Base-by-base conservation (phyloP, 2,329 filamentous ascomycete species). In the Trichoderma simmonsii region DNA sequence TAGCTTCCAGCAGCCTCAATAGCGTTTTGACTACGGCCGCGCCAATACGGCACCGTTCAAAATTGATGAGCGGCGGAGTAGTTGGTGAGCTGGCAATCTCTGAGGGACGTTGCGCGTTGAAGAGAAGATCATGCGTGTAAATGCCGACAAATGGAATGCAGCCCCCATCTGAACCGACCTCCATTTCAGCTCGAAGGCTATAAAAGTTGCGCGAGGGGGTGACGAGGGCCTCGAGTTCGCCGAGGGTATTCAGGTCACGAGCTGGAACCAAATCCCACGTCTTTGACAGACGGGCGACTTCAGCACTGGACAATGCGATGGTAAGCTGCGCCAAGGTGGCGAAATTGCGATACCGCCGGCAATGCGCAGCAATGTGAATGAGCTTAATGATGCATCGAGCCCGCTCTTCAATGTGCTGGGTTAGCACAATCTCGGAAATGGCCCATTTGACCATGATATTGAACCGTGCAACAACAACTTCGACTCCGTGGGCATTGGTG, bases 401-500 rank as follows among this genome's bases (percentile, higher is more conserved):
- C 67, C 93, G 87, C 81, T 96, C 93, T 73, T 91, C 89, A 12
- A 91, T 81, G 71, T 90, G 84, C 74, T 91, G 88, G 0, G 92
- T 96, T 62, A 96, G 85, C 9, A 96, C 87, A 75, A 92, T 88
- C 80, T 95, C 92, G 1, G 93, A 95, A 32, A 94, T 88, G 32
- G 90, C 91, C 93, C 93, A 96, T 80, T 95, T 95, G 73, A 95
- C 93, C 84, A 95, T 92, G 74, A 96, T 89, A 80, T 96, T 96
- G 84, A 96, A 96, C 63, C 93, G 91, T 9, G 93, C 92, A 79
- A 95, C 93, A 62, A 95, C 92, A 26, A 96, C 91, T 78, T 95
- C 93, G 48, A 96, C 91, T 15, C 93, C 93, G 69, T 88, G 88
- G 2, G 91, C 90, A 76, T 93, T 90, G 57, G 90, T 87, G 64